Evolutionary conservation across 352 stramenopile genomes (phyloP).

Genomic region (Pythium monospermum): DNA sequence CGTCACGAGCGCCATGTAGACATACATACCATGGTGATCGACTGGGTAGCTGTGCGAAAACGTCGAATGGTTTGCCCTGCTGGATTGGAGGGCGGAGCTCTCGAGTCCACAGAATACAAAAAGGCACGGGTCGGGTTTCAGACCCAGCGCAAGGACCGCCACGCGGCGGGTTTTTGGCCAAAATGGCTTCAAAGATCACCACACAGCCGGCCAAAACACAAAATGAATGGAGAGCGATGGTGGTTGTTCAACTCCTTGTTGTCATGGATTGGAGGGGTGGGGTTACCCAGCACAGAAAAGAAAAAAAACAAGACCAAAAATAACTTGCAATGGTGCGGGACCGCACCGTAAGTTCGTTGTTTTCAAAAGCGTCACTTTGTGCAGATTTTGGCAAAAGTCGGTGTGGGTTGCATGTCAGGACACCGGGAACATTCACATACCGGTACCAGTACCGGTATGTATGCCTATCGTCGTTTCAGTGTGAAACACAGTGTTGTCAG

Average conservation of each 20-base stretch:
- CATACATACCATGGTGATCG: slow-evolving; percentile 32
- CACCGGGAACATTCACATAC: no score
- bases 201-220: not conserved
- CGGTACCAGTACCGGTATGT: no score
- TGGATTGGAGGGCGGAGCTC: slow-evolving; percentile 8
- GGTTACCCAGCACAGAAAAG: not conserved
- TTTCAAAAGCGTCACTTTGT: no score
- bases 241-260: not conserved
- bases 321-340: no score
- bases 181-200: slow-evolving; percentile 19
- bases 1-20: no score
- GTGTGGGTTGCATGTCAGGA: no score
- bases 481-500: no score
- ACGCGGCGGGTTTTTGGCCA: slow-evolving; percentile 7
- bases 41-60: slow-evolving; percentile 27
- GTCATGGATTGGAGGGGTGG: not conserved
- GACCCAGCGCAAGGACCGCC: slow-evolving; percentile 4
- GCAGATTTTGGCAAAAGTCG: no score
- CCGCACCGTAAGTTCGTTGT: no score
- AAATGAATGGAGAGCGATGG: slow-evolving; percentile 23
- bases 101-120: slow-evolving; percentile 28
- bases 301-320: not conserved
- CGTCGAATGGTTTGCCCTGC: slow-evolving; percentile 24
- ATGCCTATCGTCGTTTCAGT: no score
- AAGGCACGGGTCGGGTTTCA: slow-evolving; percentile 20